phyloP scores from a whole-genome alignment of 2,329 filamentous ascomycete species.

The Chaetothyriales sp. region DNA sequence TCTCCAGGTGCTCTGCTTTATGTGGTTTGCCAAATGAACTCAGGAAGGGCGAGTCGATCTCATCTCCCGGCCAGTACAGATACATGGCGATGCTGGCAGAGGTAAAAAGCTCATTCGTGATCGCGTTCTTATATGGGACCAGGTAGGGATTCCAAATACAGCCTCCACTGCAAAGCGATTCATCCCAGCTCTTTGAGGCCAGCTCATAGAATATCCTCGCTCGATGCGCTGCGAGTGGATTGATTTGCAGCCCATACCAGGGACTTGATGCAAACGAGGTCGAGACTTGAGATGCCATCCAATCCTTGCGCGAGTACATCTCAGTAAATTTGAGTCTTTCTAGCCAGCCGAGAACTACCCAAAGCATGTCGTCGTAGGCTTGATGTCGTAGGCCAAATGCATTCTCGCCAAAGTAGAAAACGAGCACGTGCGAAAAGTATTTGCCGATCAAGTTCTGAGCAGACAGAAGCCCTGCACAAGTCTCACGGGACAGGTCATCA shows the following conservation, averaged over 20 bases:
- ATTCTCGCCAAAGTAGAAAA: slow-evolving; percentile 81
- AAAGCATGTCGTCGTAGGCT: slow-evolving; percentile 88
- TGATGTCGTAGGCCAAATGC: slow-evolving; percentile 58
- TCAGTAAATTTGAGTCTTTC: slow-evolving; percentile 66
- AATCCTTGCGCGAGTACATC: slow-evolving; percentile 53
- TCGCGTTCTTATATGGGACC: slow-evolving; percentile 83
- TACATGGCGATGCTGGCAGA: slow-evolving; percentile 81
- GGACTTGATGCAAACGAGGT: slow-evolving; percentile 7
- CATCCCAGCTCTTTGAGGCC: slow-evolving; percentile 68
- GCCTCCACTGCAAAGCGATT: slow-evolving; percentile 64
- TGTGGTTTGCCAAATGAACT: slow-evolving; percentile 26
- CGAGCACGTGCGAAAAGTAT: slow-evolving; percentile 63
- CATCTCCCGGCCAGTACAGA: slow-evolving; percentile 69
- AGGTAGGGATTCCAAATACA: slow-evolving; percentile 82
- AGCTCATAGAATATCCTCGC: slow-evolving; percentile 77
- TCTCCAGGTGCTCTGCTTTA: slow-evolving; percentile 54
- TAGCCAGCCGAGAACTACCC: slow-evolving; percentile 87
- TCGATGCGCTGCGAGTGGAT: slow-evolving; percentile 65
- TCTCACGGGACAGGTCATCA: slow-evolving; percentile 24
- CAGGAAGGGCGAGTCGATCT: slow-evolving; percentile 52
- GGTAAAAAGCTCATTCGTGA: slow-evolving; percentile 85
- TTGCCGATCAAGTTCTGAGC: slow-evolving; percentile 69
- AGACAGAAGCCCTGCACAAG: slow-evolving; percentile 29
- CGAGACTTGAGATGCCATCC: slow-evolving; percentile 21
- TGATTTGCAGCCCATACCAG: slow-evolving; percentile 70